Base-by-base conservation (phyloP, 2,329 filamentous ascomycete genomes). In the Fusarium oligoseptatum region DNA sequence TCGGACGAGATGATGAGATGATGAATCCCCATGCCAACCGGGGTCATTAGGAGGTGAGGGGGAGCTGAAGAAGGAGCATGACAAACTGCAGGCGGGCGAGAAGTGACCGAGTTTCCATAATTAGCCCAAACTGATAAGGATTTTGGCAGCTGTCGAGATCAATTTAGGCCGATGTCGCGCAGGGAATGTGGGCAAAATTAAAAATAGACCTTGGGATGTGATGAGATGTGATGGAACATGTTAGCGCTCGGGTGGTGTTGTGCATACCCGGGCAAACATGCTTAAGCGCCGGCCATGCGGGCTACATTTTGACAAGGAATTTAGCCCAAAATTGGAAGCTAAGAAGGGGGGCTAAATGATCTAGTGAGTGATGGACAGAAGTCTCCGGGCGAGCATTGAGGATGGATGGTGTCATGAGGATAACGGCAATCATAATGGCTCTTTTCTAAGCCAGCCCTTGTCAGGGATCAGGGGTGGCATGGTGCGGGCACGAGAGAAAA, bases 141-240 rank as follows among this genome's bases (percentile, higher is more conserved):
- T 60, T 74, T 76, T 70, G 76, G 68, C n/a, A 24, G 39, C 36
- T 41, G 60, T 50, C 39, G 39, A 60, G 65, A 37, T 61, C 69
- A 75, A 75, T 77, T 78, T 77, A 78, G 76, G 36, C 39, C 60
- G 41, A 14, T 45, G 68, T 71, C 10, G 67, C 10, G 27, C n/a
- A 36, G 58, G 50, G 32, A 76, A 78, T 73, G 63, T 65, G 80
- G 78, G 72, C 75, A 77, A 80, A 82, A 81, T 79, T 80, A 83
- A 81, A 82, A 83, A 83, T 83, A 83, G 81, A 60, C 29, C 27
- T 57, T 64, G 64, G 55, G 71, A 74, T 72, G 75, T 72, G 76
- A 71, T 55, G 56, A 66, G 71, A 71, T 72, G 70, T 75, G 72
- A 77, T 72, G 74, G 65, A 63, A 68, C 58, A 60, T 72, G 70